Evolutionary conservation across 2,329 filamentous ascomycete genomes (phyloP).

Genomic region (Cytospora chrysosperma): DNA sequence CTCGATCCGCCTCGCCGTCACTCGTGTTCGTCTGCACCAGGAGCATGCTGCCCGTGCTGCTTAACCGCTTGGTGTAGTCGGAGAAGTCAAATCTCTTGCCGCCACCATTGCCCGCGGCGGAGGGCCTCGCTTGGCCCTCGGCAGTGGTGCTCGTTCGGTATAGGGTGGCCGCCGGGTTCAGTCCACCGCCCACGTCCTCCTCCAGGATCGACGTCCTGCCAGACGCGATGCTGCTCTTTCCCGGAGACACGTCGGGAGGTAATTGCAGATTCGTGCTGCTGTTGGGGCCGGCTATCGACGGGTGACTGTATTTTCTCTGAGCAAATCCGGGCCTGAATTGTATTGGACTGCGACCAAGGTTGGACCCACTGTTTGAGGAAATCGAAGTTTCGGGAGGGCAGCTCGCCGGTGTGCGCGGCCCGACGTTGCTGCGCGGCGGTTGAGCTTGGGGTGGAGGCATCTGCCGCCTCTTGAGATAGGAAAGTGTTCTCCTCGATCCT

Average conservation of each 20-base stretch:
- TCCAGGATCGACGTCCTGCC: conserved; percentile 10
- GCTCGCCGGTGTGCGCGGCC: conserved; percentile 32
- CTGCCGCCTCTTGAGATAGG: conserved; percentile 49
- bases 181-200: conserved; percentile 7
- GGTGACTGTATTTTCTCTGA: conserved; percentile 49
- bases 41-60: conserved; percentile 59
- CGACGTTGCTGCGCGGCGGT: conserved; percentile 28
- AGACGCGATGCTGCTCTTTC: conserved; percentile 17
- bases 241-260: conserved; percentile 4
- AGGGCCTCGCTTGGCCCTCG: conserved; percentile 42
- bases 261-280: conserved; percentile 4
- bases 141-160: conserved; percentile 26
- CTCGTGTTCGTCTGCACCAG: conserved; percentile 58
- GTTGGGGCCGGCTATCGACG: conserved; percentile 26
- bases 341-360: conserved; percentile 33
- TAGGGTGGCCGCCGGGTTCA: conserved; percentile 23
- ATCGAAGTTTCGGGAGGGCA: conserved; percentile 37
- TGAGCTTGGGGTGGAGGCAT: conserved; percentile 36
- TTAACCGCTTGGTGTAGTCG: conserved; percentile 60
- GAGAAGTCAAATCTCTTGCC: conserved; percentile 59
- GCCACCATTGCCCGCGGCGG: conserved; percentile 44
- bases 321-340: conserved; percentile 40
- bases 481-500: conserved; percentile 48
- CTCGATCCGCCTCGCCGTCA: conserved; percentile 45
- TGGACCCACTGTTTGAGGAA: conserved; percentile 33